A percentile compares a stretch with the other conserved stretches of the same genome.
phyloP scores from a whole-genome alignment of 768 basidiomycete species.

The Boletus rubescentipes region DNA sequence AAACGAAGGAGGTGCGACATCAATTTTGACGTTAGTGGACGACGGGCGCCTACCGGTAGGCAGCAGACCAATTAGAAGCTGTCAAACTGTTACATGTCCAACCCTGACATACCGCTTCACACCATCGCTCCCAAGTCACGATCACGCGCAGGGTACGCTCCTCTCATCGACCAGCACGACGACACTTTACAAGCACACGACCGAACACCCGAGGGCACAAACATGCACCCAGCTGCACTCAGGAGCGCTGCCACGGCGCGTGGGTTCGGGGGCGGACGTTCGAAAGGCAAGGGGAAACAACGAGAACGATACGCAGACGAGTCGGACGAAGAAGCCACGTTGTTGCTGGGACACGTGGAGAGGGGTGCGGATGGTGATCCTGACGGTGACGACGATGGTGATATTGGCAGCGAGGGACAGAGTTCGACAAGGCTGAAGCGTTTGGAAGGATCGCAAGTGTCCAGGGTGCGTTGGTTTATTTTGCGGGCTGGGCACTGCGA shows the following conservation, averaged over 20 bases:
- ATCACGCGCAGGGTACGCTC: slow-evolving; percentile 47
- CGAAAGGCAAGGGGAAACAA: slow-evolving; percentile 42
- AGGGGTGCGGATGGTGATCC: slow-evolving; percentile 35
- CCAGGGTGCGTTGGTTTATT: slow-evolving; percentile 14
- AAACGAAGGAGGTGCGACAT: no score
- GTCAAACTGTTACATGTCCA: slow-evolving; percentile 25
- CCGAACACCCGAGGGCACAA: slow-evolving; percentile 8
- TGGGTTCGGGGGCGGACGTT: slow-evolving; percentile 14
- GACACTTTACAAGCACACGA: slow-evolving; percentile 22
- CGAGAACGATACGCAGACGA: slow-evolving; percentile 61
- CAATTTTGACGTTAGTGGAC: not conserved
- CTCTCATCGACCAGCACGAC: slow-evolving; percentile 35
- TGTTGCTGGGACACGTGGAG: slow-evolving; percentile 41
- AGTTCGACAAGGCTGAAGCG: slow-evolving; percentile 27
- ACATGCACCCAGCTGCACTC: slow-evolving; percentile 33
- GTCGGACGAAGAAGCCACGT: slow-evolving; percentile 58
- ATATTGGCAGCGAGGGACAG: slow-evolving; percentile 34
- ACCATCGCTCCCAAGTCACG: slow-evolving; percentile 50
- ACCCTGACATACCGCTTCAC: slow-evolving; percentile 69
- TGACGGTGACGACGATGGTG: slow-evolving; percentile 39
- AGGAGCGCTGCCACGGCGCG: slow-evolving; percentile 36
- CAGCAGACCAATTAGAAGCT: not conserved
- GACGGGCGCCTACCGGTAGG: not conserved
- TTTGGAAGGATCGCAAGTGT: slow-evolving; percentile 22
- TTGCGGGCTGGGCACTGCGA: not conserved